Evolutionary conservation across 176 grass and related monocot genomes (phyloP), one percentile per base, ranked within the genome.

Genomic region (Eleusine coracana): DNA sequence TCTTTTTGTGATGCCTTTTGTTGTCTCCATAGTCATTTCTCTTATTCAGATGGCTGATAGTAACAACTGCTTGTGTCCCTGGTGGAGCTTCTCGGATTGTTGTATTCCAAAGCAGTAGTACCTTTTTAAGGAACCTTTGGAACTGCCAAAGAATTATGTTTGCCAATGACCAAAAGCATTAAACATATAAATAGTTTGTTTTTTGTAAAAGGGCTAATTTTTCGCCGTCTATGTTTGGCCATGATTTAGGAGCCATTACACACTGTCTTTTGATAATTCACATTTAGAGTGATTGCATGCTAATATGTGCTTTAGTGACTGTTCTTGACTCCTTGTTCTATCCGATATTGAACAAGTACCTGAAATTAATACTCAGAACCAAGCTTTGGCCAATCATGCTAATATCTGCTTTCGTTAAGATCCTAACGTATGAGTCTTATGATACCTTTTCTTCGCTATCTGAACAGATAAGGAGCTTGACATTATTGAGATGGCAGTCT

Each of bases 401-500:
- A 14, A 20, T 62, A 27, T 60, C 11, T 23, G 13, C 49, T 51
- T 51, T 16, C 13, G 49, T 25, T 14, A 16, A 55, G 69, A 15
- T 5, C 42, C 75, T 16, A 27, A 68, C n/a, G 6, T 73, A 25
- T 61, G 0, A 8, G 10, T 54, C 45, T 40, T 48, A 79, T 42
- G 7, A 28, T 34, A 14, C 18, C 38, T 41, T 34, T 71, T 48
- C 65, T 59, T 78, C 13, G 40, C 63, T 71, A 67, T 76, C 18
- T 51, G 49, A 28, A 54, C 80, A 97, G 95, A 94, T 48, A 92
- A 89, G 79, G 95, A 94, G 73, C 92, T 98, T 58, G 95, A 98
- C 84, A 68, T 94, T 78, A 94, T 98, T 68, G 95, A 98, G 84
- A 98, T 93, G 95, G 95, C 95, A 11, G 86, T 91, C 58, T 98